These are phyloP conservation scores for Xylariaceae sp. DNA, from an alignment of 2,329 filamentous ascomycete genomes.

Conservation along the genomic window DNA sequence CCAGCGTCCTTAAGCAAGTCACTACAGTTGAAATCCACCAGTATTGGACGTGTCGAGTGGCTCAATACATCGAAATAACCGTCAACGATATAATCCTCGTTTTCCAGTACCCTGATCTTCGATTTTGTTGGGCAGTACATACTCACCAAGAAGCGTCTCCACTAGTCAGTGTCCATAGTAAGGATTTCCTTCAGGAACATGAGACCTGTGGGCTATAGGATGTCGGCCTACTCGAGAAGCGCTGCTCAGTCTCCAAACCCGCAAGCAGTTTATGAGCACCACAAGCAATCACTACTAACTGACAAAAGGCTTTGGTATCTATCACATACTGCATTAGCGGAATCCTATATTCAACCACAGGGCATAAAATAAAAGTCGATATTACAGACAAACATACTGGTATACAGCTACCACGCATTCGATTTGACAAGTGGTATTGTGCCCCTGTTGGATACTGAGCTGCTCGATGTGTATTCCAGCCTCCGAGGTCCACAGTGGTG, in stretches of 20 bases:
- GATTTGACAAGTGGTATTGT: neutral
- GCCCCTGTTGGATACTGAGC: neutral
- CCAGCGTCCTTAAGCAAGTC: neutral
- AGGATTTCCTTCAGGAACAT: slow-evolving; percentile 6
- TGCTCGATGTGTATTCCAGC: neutral
- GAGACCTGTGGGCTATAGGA: slow-evolving; percentile 3
- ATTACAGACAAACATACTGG: slow-evolving; percentile 11
- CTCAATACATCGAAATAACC: neutral
- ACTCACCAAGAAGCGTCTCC: slow-evolving; percentile 3
- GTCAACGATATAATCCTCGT: neutral
- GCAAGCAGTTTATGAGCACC: neutral
- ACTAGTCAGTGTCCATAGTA: neutral
- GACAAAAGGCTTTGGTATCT: neutral
- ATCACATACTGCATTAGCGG: neutral
- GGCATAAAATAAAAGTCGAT: neutral
- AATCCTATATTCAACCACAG: neutral
- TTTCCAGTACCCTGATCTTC: neutral
- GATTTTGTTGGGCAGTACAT: neutral
- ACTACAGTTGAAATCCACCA: neutral
- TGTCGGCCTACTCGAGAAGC: slow-evolving; percentile 4
- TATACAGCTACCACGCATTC: slow-evolving; percentile 9
- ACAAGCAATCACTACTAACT: neutral
- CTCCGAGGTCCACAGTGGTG: neutral
- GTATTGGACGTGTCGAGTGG: neutral
- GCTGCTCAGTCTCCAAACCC: neutral